A percentile compares a stretch with the other conserved stretches of the same genome.
These are phyloP conservation scores for Neophaeococcomyces mojaviensis DNA, from an alignment of 2,329 filamentous ascomycete genomes.

Conservation along the genomic window DNA sequence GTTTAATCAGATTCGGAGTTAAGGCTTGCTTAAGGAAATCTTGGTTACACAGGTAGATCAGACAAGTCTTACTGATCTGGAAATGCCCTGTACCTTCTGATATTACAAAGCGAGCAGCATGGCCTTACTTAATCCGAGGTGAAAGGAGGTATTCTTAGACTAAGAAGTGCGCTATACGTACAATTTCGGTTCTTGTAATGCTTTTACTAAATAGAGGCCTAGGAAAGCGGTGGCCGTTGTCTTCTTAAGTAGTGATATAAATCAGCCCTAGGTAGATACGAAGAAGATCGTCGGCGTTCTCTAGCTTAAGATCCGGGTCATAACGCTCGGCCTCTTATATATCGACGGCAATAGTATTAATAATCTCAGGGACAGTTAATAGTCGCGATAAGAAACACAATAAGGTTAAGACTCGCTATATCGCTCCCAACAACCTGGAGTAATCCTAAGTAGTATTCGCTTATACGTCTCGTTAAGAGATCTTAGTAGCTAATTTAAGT, in stretches of 20 bases:
- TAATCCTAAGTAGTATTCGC: slow-evolving; percentile 25
- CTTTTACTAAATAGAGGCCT: no score
- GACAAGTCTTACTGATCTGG: slow-evolving; percentile 12
- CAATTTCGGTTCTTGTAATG: slow-evolving; percentile 1
- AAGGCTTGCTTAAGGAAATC: slow-evolving; percentile 7
- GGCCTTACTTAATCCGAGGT: slow-evolving; percentile 16
- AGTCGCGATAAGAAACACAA: slow-evolving; percentile 22
- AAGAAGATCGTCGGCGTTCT: slow-evolving; percentile 16
- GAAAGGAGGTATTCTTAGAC: slow-evolving; percentile 29
- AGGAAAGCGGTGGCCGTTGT: no score
- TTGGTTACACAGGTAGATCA: slow-evolving; percentile 11
- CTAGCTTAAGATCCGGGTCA: slow-evolving; percentile 15
- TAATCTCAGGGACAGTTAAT: slow-evolving; percentile 22
- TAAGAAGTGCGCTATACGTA: slow-evolving; percentile 28
- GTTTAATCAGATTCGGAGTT: slow-evolving; percentile 4
- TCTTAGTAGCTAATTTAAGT: slow-evolving; percentile 22
- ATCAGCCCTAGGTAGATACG: slow-evolving; percentile 25
- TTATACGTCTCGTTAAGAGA: slow-evolving; percentile 28
- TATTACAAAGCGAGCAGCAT: slow-evolving; percentile 23
- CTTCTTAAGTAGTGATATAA: no score
- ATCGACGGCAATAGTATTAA: slow-evolving; percentile 25
- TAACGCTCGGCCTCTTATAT: slow-evolving; percentile 19
- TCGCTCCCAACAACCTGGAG: slow-evolving; percentile 16
- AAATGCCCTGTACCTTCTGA: slow-evolving; percentile 16
- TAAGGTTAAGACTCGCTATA: slow-evolving; percentile 23